Conservation (phyloP, 768 basidiomycete species). For the Rhodotorula diobovata region DNA sequence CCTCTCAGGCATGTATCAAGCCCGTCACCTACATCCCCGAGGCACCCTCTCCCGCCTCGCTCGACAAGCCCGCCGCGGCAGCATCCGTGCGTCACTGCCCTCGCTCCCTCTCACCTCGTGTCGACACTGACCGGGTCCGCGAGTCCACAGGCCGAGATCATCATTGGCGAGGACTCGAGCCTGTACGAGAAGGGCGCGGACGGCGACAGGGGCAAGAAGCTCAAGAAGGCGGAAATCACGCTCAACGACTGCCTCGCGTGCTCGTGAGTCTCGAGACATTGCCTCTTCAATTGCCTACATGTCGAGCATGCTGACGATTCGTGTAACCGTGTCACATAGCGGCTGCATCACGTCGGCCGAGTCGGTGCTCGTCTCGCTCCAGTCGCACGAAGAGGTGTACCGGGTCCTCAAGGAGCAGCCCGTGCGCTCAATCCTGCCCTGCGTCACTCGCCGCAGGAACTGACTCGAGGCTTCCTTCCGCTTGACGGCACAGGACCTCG, state of each 20-base stretch:
- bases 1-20: slow-evolving; percentile 95
- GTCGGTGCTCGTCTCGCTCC: slow-evolving; percentile 89
- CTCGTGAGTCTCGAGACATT: slow-evolving; percentile 76
- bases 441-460: background rate
- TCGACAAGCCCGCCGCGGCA: slow-evolving; percentile 42
- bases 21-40: slow-evolving; percentile 64
- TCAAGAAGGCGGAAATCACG: slow-evolving; percentile 91
- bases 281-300: too few species aligned
- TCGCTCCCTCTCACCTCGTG: background rate
- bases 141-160: slow-evolving; percentile 73
- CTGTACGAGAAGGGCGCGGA: slow-evolving; percentile 74
- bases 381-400: slow-evolving; percentile 89
- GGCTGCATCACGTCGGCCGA: slow-evolving; percentile 99
- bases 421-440: slow-evolving; percentile 27
- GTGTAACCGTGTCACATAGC: slow-evolving; percentile 50
- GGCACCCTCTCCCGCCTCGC: slow-evolving; percentile 52
- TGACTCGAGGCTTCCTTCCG: slow-evolving; percentile 9
- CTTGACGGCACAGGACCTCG: slow-evolving; percentile 48
- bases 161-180: slow-evolving; percentile 69
- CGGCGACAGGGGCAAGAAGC: slow-evolving; percentile 52
- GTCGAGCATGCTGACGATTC: background rate
- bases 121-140: slow-evolving; percentile 46
- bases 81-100: slow-evolving; percentile 26
- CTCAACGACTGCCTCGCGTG: slow-evolving; percentile 97
- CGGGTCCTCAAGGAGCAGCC: slow-evolving; percentile 65